A percentile compares a stretch with the other conserved stretches of the same genome.
Conservation (phyloP, 2,329 filamentous ascomycete species). For the Sphaerulina populicola region DNA sequence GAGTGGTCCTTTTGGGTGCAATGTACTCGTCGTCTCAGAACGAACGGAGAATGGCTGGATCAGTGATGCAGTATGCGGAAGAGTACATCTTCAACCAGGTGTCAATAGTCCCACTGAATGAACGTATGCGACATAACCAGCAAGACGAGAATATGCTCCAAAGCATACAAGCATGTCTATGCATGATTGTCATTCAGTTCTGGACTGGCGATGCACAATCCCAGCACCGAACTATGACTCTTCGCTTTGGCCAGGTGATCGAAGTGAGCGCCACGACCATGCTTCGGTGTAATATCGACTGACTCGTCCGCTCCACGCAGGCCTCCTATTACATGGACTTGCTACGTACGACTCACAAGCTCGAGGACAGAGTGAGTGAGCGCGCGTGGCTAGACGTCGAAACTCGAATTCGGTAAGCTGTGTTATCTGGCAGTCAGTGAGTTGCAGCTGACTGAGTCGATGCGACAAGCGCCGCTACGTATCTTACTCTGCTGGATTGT, state of each 20-base stretch:
- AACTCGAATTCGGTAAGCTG: conserved; percentile 6
- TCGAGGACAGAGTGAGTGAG: conserved; percentile 11
- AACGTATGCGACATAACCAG: neutral
- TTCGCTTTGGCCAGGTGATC: conserved; percentile 3
- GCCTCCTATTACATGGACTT: conserved; percentile 1
- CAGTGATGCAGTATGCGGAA: conserved; percentile 6
- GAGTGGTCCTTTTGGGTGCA: conserved; percentile 6
- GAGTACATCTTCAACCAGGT: conserved; percentile 5
- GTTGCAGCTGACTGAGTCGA: neutral
- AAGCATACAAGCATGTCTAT: conserved; percentile 6
- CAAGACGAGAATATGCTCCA: neutral
- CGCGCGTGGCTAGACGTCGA: conserved; percentile 11
- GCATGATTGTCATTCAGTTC: conserved; percentile 7
- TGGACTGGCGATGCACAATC: conserved; percentile 7
- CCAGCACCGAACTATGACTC: conserved; percentile 4
- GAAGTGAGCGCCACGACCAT: neutral
- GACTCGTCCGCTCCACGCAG: neutral
- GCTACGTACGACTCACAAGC: conserved; percentile 4
- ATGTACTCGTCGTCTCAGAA: conserved; percentile 11
- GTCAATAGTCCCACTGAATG: neutral
- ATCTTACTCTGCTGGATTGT: conserved; percentile 11
- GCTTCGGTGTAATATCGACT: neutral
- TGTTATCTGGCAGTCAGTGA: neutral
- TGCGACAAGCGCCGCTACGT: conserved; percentile 3
- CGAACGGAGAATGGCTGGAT: conserved; percentile 6